These are phyloP conservation scores for Fusarium sp. DNA, from an alignment of 2,329 filamentous ascomycete species.

Conservation along the genomic window DNA sequence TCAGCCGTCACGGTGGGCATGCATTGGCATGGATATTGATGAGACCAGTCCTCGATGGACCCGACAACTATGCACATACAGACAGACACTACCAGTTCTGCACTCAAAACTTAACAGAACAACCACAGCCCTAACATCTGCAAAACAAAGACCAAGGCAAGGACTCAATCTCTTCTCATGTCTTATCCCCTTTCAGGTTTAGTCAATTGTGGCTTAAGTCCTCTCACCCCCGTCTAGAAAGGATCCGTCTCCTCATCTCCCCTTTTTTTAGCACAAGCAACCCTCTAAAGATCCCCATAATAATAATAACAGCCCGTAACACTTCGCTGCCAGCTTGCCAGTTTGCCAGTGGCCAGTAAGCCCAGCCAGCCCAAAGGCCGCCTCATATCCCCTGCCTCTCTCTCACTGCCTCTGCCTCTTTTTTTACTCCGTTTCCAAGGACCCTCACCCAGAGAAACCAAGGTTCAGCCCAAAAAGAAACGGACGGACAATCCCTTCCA, in stretches of 20 bases:
- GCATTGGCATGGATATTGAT: background rate
- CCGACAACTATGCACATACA: background rate
- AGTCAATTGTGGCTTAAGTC: constrained; percentile 25
- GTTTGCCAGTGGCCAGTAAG: constrained; percentile 23
- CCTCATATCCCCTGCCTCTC: constrained; percentile 35
- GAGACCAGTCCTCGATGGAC: background rate
- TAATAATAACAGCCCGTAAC: constrained; percentile 16
- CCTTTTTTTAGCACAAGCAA: constrained; percentile 36
- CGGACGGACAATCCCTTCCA: constrained; percentile 38
- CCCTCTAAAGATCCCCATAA: constrained; percentile 23
- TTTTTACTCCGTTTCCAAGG: constrained; percentile 2
- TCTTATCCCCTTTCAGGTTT: constrained; percentile 11
- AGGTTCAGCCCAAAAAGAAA: constrained; percentile 34
- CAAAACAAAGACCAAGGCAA: constrained; percentile 4
- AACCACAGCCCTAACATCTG: constrained; percentile 14
- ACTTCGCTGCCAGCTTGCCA: constrained; percentile 2
- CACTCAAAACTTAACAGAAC: background rate
- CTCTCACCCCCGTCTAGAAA: constrained; percentile 2
- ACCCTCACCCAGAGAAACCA: constrained; percentile 6
- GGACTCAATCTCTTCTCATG: constrained; percentile 27
- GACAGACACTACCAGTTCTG: background rate
- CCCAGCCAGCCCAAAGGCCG: constrained; percentile 34
- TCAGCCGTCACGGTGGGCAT: constrained; percentile 12
- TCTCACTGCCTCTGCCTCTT: constrained; percentile 23
- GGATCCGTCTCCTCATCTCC: constrained; percentile 25